phyloP scores from a whole-genome alignment of 202 grass and related monocot species.

The Saccharum hybrid region DNA sequence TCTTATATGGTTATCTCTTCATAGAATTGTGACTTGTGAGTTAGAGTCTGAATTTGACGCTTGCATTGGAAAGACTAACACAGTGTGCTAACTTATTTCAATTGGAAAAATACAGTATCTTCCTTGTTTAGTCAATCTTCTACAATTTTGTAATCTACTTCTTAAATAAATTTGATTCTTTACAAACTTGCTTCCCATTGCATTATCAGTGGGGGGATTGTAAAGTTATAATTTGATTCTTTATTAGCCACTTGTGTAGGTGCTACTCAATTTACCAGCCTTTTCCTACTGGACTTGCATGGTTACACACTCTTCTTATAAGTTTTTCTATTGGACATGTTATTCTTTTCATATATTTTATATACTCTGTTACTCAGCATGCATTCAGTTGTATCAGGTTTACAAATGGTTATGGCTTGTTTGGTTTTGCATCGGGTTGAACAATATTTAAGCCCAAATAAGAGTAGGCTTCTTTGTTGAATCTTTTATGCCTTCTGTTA shows the following conservation, averaged over 20 bases:
- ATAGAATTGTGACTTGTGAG: constrained; percentile 11
- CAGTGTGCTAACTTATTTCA: neutral
- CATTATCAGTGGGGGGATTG: neutral
- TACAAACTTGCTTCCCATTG: neutral
- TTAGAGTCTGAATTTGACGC: neutral
- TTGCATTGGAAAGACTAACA: constrained; percentile 1
- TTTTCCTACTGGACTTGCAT: neutral
- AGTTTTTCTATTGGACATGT: neutral
- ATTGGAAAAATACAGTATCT: constrained; percentile 2
- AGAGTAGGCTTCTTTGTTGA: neutral
- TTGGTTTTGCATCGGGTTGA: neutral
- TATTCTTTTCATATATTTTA: neutral
- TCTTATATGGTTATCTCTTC: constrained; percentile 22
- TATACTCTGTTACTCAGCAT: constrained; percentile 4
- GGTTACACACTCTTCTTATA: neutral
- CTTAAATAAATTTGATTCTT: constrained; percentile 9
- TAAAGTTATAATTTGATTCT: neutral
- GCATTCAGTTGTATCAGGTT: neutral
- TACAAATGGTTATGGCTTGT: neutral
- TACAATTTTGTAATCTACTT: constrained; percentile 13
- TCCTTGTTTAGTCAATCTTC: neutral
- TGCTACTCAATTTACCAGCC: neutral
- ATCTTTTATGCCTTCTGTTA: constrained; percentile 2
- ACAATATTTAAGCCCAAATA: constrained; percentile 25
- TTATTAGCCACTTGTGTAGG: neutral